phyloP scores from a whole-genome alignment of 208 protist genomes.

The Novymonas esmeraldas region DNA sequence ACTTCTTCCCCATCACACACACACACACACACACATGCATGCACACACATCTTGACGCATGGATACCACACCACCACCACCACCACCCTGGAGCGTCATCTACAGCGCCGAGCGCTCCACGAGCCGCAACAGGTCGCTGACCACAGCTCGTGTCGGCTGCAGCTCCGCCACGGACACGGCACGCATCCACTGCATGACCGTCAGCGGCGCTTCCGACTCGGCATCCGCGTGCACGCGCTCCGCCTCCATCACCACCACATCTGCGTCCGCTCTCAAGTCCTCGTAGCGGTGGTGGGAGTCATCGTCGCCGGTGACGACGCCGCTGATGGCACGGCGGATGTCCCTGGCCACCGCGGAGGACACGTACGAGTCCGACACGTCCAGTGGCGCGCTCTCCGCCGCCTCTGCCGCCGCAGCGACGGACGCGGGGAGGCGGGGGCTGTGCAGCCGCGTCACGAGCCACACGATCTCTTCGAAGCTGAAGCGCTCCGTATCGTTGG shows the following conservation, averaged over 20 bases:
- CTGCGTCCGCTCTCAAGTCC: no score
- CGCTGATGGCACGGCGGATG: slow-evolving; percentile 4
- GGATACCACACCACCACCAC: no score
- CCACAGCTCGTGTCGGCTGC: background rate
- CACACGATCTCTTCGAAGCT: slow-evolving; percentile 9
- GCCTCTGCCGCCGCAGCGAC: background rate
- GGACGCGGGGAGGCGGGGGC: slow-evolving; percentile 6
- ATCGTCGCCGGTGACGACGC: background rate
- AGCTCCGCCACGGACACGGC: slow-evolving; percentile 24
- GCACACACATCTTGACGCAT: slow-evolving; percentile 3
- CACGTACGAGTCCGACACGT: slow-evolving; percentile 23
- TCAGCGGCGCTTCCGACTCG: slow-evolving; percentile 4
- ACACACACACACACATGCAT: background rate
- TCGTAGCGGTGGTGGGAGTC: background rate
- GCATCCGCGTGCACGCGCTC: background rate
- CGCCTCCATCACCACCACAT: slow-evolving; percentile 1
- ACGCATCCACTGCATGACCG: slow-evolving; percentile 12
- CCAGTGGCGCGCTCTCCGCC: slow-evolving; percentile 2
- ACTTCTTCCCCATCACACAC: background rate
- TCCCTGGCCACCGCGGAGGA: slow-evolving; percentile 24
- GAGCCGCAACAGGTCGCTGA: slow-evolving; percentile 6
- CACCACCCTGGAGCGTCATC: background rate
- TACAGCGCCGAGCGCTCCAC: slow-evolving; percentile 29
- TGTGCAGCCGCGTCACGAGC: slow-evolving; percentile 30
- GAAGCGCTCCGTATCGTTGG: slow-evolving; percentile 34